Conservation (phyloP, 2,329 filamentous ascomycete species). For the Coniochaeta sp. region DNA sequence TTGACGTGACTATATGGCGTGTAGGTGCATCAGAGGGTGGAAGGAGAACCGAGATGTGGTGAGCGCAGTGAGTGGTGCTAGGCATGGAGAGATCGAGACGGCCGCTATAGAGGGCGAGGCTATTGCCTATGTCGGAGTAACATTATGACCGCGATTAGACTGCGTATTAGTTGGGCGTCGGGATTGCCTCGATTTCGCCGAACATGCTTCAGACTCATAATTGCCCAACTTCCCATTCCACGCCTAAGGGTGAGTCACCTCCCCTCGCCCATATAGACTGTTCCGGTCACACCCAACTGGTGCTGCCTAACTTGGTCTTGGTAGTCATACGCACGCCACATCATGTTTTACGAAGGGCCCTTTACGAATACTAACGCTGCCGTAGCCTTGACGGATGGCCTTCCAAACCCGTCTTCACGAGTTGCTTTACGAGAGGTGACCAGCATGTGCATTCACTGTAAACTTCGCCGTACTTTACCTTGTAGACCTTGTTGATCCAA, state of each 20-base stretch:
- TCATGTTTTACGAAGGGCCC: no score
- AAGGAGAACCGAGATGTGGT: not conserved
- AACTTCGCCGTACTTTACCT: conserved; percentile 55
- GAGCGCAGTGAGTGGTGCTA: no score
- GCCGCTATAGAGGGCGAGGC: no score
- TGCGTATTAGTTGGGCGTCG: no score
- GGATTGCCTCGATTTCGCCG: no score
- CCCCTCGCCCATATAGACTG: not conserved
- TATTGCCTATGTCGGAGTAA: no score
- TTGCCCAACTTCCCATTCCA: not conserved
- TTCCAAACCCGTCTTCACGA: not conserved
- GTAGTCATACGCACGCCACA: not conserved
- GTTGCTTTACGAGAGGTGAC: conserved; percentile 28
- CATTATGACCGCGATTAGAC: no score
- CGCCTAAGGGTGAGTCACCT: not conserved
- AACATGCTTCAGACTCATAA: not conserved
- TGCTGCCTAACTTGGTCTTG: not conserved
- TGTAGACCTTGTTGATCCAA: conserved; percentile 65
- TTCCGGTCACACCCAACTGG: not conserved
- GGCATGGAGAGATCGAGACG: no score
- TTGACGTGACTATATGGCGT: not conserved
- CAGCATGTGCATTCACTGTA: conserved; percentile 77
- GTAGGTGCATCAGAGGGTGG: not conserved
- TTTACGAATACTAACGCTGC: no score
- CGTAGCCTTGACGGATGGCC: no score